Evolutionary conservation across 2,329 filamentous ascomycete species (phyloP), one percentile per base, ranked within the genome.

Genomic region (Mariannaea sp.): DNA sequence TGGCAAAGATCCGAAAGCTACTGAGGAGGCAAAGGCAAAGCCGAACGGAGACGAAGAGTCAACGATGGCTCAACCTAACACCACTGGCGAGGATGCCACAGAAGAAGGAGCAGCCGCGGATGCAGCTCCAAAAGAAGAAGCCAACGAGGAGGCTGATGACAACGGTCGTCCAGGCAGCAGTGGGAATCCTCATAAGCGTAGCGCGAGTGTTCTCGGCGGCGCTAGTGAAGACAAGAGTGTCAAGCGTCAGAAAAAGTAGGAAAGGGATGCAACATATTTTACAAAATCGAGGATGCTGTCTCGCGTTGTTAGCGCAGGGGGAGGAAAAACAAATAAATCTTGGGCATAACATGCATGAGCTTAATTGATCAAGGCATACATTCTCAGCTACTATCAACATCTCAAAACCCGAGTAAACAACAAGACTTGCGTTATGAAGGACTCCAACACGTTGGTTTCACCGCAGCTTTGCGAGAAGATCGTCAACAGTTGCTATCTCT

Each of bases 151-250:
- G 24, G 53, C 65, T n/a, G 70, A 68, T 30, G 73, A 64, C 58
- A 62, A 58, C 13, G 54, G 49, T 9, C 66, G 72, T 38, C 73
- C 73, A 2, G 69, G 67, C 12, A 76, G 73, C 57, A 77, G 75
- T 56, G 68, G 73, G 35, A 70, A 68, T 7, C 63, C 73, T 1
- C 86, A 88, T 59, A 95, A 95, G 76, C 82, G 91, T 54, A 94
- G 90, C 68, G 90, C 90, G 1, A 95, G 90, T 70, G 89, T 92
- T 26, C 70, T 95, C 47, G 93, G 89, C 69, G 76, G 79, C 13
- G 75, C 75, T 5, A 91, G 88, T 68, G 86, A 32, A 4, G 29
- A 90, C 55, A 83, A 82, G 71, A 83, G 79, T 60, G 65, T 72
- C 3, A 85, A 85, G 69, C 75, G 81, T 55, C 78, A 80, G 61